phyloP scores from a whole-genome alignment of 768 basidiomycete species.

The Lanmaoa pseudosensibilis region DNA sequence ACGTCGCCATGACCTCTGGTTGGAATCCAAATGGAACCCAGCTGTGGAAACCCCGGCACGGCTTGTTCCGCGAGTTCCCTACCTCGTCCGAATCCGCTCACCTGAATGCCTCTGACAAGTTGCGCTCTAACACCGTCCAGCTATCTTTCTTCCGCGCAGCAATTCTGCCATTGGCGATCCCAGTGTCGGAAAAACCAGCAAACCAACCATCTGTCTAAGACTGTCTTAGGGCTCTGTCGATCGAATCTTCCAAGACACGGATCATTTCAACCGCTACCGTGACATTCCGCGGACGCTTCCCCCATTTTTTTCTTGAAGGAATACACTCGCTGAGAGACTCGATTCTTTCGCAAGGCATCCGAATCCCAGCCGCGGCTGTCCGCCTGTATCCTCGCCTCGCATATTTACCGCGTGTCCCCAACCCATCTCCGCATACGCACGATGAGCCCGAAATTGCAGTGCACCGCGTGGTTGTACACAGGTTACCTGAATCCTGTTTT shows the following conservation, averaged over 20 bases:
- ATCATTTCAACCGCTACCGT: background rate
- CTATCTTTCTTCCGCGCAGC: background rate
- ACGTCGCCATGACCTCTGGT: conserved; percentile 14
- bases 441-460: background rate
- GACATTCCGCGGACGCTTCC: background rate
- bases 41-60: conserved; percentile 26
- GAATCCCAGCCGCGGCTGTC: background rate
- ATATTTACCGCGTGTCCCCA: conserved; percentile 16
- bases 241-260: background rate
- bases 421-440: background rate
- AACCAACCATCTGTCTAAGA: too few relatives aligned
- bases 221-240: background rate
- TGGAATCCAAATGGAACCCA: conserved; percentile 25
- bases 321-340: background rate
- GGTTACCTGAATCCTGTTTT: background rate
- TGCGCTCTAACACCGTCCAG: conserved; percentile 16
- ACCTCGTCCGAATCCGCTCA: background rate
- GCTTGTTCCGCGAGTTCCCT: conserved; percentile 26
- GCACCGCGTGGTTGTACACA: background rate
- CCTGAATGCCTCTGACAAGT: background rate
- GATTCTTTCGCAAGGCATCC: background rate
- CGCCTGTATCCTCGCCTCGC: background rate
- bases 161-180: background rate
- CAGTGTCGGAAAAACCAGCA: background rate
- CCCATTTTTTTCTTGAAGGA: background rate